Base-by-base conservation (phyloP, 169 alveolate genomes). In the Eimeria tenella region DNA sequence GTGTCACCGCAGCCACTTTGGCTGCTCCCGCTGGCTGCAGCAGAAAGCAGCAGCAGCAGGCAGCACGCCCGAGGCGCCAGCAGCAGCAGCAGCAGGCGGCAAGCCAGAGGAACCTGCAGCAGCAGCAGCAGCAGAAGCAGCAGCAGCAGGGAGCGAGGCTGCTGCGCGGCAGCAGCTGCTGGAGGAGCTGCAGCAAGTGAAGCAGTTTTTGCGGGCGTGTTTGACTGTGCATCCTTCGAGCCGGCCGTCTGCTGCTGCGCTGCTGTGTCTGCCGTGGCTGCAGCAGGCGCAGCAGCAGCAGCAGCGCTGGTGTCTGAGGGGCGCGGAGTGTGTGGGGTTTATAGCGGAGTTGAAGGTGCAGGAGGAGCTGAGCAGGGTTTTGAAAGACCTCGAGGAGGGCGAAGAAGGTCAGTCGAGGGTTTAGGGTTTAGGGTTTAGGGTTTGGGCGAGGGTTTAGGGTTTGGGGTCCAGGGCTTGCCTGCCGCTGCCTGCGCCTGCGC, bases 181-280 rank as follows among this genome's bases (percentile, higher is more conserved):
- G 42, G 74, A 65, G 21, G 74, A 65, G 7, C 17, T 73, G 60
- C 65, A 75, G 31, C 55, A 75, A 50, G 25, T 50, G 86, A 58
- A 21, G 42, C 65, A 84, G 62, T 13, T 84, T 8, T 81, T 84
- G 23, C 58, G 92, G 25, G 75, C 81, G 17, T 31, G 56, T 13
- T 71, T 84, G 19, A 68, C 19, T 31, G n/a, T 84, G 49, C 77
- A 87, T 42, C 93, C 93, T 0, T 53, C 60, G 42, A 31, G 86
- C 55, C 62, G 93, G 42, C 60, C 77, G 2, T 19, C 86, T 3
- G 83, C 93, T 8, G 84, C 86, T 5, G 93, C 65, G 9, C 58
- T 75, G n/a, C 58, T n/a, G 56, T 11, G 55, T 11, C 86, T 87
- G 21, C 68, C 50, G 25, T 87, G 93, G 86, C 92, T 62, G 62